phyloP scores from a whole-genome alignment of 768 basidiomycete genomes.

The Kwoniella shandongensis region DNA sequence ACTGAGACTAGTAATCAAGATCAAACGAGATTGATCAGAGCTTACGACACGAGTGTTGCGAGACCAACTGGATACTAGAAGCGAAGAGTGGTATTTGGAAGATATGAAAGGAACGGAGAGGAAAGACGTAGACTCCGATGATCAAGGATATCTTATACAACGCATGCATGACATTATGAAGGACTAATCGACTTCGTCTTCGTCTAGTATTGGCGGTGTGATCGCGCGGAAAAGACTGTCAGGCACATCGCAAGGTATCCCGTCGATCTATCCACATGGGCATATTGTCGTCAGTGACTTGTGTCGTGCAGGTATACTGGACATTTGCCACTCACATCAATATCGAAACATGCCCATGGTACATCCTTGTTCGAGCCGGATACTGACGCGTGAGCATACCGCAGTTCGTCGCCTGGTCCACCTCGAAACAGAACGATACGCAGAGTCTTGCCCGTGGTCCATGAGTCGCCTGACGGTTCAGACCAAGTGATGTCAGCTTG shows the following conservation, averaged over 20 bases:
- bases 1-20: slow-evolving; percentile 87
- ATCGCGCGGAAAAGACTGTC: slow-evolving; percentile 5
- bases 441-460: slow-evolving; percentile 46
- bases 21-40: slow-evolving; percentile 61
- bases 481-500: too few species aligned
- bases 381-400: slow-evolving; percentile 38
- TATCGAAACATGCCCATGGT: slow-evolving; percentile 46
- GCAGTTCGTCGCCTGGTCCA: slow-evolving; percentile 31
- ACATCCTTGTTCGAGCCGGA: slow-evolving; percentile 21
- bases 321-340: slow-evolving; percentile 49
- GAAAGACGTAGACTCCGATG: too few species aligned
- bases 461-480: slow-evolving; percentile 42
- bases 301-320: too few species aligned
- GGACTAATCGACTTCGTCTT: background rate
- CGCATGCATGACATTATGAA: slow-evolving; percentile 9
- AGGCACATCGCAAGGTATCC: slow-evolving; percentile 35
- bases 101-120: background rate
- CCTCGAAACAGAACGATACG: slow-evolving; percentile 46
- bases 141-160: slow-evolving; percentile 1
- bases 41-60: slow-evolving; percentile 56
- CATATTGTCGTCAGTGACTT: background rate
- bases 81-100: too few species aligned
- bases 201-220: background rate
- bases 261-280: slow-evolving; percentile 19
- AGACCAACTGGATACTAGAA: slow-evolving; percentile 50